Evolutionary conservation across 2,329 filamentous ascomycete genomes (phyloP), one percentile per base, ranked within the genome.

Genomic region (Aspergillus latus): DNA sequence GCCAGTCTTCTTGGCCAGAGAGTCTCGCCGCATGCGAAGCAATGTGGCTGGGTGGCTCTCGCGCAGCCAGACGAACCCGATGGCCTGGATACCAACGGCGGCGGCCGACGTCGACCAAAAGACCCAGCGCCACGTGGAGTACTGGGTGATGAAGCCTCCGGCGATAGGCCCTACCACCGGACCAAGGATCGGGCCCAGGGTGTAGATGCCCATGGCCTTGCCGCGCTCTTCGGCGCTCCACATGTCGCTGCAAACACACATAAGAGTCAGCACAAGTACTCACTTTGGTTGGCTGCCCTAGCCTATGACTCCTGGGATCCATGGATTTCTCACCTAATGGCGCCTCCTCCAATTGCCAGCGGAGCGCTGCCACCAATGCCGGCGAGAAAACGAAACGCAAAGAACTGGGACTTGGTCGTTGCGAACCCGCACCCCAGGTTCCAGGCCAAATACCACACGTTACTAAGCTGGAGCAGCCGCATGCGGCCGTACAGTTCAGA

Each of bases 91-190:
- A 7, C 82, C 59, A 1, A 77, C 85, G 54, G 84, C 83, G 26
- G 77, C 76, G 53, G 88, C 85, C 1, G 84, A 83, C 0, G 84
- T 87, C 0, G 83, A 78, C 73, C 82, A 89, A 73, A 90, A 91
- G 5, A 84, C 82, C 88, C 88, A 91, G 36, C 87, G 80, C 88
- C 88, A 91, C 1, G 80, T 84, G 4, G 80, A 82, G 75, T 81
- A 58, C 63, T 87, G 72, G 0, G 84, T 78, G 32, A 89, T 84
- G 65, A 85, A 88, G 0, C 83, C 86, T 4, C 86, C 86, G 0
- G 80, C 79, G 2, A 89, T 83, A 0, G 87, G 87, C 0, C 86
- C 87, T 3, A 88, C 72, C 0, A 83, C 83, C 1, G 86, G 85
- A 0, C 86, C 87, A 0, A 89, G 77, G 0, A 89, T 74, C 0